Percentiles rank a stretch among this genome's conserved stretches.
Conservation (phyloP, 73 alveolate species). For the Tetrahymena elliotti region DNA sequence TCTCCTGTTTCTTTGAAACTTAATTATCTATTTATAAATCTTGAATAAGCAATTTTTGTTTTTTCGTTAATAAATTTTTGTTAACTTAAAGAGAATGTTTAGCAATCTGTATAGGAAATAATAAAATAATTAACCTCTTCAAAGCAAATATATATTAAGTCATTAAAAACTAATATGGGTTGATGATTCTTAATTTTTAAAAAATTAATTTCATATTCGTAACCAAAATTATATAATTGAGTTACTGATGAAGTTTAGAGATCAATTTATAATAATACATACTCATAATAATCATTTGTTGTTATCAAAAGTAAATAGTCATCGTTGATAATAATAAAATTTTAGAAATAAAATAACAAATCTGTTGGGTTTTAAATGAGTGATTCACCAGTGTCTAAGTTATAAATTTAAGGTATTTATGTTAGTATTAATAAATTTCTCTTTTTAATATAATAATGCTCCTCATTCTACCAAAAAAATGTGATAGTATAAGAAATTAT, state of each 20-base stretch:
- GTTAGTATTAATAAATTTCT: neutral
- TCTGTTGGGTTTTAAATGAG: neutral
- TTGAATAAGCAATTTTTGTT: too few relatives aligned
- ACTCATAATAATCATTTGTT: too few relatives aligned
- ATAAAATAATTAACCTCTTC: too few relatives aligned
- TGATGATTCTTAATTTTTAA: too few relatives aligned
- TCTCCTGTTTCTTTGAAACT: neutral
- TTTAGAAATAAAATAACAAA: too few relatives aligned
- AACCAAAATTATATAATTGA: too few relatives aligned
- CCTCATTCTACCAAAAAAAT: neutral
- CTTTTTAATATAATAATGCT: neutral
- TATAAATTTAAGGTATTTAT: neutral
- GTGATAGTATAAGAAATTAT: neutral
- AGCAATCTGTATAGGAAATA: neutral
- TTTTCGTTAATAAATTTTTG: too few relatives aligned
- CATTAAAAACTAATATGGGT: neutral
- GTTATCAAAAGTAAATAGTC: neutral
- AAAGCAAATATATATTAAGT: too few relatives aligned
- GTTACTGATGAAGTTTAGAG: too few relatives aligned
- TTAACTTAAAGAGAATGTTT: neutral
- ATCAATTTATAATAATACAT: too few relatives aligned
- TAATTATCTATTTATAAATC: neutral
- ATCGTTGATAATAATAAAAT: neutral
- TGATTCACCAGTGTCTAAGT: neutral
- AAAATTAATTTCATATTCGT: too few relatives aligned